Percentiles rank a stretch among this genome's conserved stretches.
phyloP scores from a whole-genome alignment of 176 grass and related monocot species.

The Pharus latifolius region DNA sequence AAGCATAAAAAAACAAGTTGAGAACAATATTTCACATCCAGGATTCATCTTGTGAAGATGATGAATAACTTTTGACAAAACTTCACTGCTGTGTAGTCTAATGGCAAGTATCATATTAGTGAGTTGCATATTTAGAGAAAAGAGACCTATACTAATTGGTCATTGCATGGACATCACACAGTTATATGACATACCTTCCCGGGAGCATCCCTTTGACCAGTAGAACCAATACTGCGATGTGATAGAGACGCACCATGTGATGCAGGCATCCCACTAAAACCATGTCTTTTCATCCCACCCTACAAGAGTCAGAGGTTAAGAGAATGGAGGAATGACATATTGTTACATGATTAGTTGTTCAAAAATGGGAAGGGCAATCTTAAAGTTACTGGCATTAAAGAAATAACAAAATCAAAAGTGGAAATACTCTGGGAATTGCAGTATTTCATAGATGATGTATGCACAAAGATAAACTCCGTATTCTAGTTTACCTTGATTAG shows the following conservation, averaged over 20 bases:
- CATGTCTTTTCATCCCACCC: conserved; percentile 96
- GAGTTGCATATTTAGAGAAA: conserved; percentile 5
- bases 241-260: conserved; percentile 95
- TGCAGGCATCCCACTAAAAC: conserved; percentile 58
- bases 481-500: too few species aligned
- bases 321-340: neutral
- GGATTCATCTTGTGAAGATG: neutral
- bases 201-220: conserved; percentile 93
- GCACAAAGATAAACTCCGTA: too few species aligned
- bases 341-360: neutral
- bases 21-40: neutral
- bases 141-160: neutral
- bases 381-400: too few species aligned
- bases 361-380: neutral
- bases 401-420: neutral
- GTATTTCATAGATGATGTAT: too few species aligned
- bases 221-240: conserved; percentile 88
- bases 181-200: conserved; percentile 65
- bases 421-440: neutral
- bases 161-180: conserved; percentile 1
- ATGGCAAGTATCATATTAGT: neutral
- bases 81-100: neutral
- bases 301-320: conserved; percentile 27
- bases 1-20: conserved; percentile 5
- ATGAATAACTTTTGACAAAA: neutral